These are phyloP conservation scores for Mycena maculata DNA, from an alignment of 768 basidiomycete genomes.

Conservation along the genomic window DNA sequence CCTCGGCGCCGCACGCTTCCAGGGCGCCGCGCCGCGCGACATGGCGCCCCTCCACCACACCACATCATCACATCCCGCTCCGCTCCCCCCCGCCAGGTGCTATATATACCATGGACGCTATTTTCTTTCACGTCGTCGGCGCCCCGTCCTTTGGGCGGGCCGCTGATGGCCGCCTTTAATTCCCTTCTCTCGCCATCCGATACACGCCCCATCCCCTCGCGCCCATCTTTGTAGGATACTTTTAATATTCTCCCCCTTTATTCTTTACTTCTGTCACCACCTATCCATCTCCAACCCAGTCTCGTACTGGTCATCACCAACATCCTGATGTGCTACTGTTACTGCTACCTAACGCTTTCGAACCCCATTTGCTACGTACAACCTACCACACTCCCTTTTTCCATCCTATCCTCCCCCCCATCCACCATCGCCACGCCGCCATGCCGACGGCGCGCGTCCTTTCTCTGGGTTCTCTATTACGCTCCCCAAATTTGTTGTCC, in stretches of 20 bases:
- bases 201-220: not conserved
- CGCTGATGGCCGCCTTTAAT: slow-evolving; percentile 29
- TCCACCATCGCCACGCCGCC: not conserved
- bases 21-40: slow-evolving; percentile 27
- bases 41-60: slow-evolving; percentile 8
- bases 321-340: not conserved
- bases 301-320: not conserved
- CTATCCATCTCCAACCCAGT: slow-evolving; percentile 3
- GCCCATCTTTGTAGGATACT: not conserved
- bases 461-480: slow-evolving; percentile 17
- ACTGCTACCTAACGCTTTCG: not conserved
- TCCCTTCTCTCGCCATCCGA: not conserved
- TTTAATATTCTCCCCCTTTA: not conserved
- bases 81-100: slow-evolving; percentile 15
- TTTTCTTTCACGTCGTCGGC: slow-evolving; percentile 26
- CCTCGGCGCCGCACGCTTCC: slow-evolving; percentile 19
- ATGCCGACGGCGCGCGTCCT: not conserved
- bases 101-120: slow-evolving; percentile 30
- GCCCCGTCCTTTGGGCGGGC: slow-evolving; percentile 3
- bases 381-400: not conserved
- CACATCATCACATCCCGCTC: not conserved
- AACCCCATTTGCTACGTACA: not conserved
- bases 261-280: slow-evolving; percentile 1
- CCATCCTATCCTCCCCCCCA: not conserved
- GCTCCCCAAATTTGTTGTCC: slow-evolving; percentile 21